Evolutionary conservation across 1,284 basidiomycete species (phyloP).

Genomic region (Wallemia ichthyophaga): DNA sequence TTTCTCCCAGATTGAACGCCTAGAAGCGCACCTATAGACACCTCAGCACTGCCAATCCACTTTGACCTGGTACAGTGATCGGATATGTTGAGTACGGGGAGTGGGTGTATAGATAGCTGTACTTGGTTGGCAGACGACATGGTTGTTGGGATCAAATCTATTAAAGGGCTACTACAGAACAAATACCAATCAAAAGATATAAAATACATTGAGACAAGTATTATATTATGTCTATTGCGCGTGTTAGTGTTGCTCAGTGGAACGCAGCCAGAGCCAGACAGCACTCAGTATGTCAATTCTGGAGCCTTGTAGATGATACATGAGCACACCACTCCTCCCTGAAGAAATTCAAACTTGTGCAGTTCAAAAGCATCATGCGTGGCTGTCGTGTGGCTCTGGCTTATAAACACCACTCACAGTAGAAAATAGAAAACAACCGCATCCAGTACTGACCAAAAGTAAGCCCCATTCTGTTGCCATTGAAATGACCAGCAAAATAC

Average conservation of each 20-base stretch:
- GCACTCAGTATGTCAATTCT: neutral
- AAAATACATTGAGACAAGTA: neutral
- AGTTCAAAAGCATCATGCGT: neutral
- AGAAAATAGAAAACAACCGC: neutral
- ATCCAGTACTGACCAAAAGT: neutral
- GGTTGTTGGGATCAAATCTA: neutral
- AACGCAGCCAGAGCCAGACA: no score
- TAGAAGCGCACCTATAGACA: constrained; percentile 75
- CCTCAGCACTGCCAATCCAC: constrained; percentile 6
- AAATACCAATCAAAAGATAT: neutral
- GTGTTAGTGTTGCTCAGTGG: neutral
- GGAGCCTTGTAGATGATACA: neutral
- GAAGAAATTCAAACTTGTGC: neutral
- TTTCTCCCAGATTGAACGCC: constrained; percentile 78
- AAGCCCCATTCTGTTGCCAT: neutral
- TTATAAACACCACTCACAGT: no score
- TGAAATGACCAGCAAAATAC: neutral
- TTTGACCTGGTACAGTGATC: constrained; percentile 68
- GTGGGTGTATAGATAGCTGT: constrained; percentile 39
- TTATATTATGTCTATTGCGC: neutral
- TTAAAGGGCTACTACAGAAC: neutral
- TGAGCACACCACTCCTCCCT: neutral
- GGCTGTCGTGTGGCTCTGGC: no score
- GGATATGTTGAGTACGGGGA: constrained; percentile 85
- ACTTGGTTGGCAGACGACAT: neutral